Evolutionary conservation across 768 basidiomycete genomes (phyloP), one percentile per base, ranked within the genome.

Genomic region (Pleurotus salmoneostramineus): DNA sequence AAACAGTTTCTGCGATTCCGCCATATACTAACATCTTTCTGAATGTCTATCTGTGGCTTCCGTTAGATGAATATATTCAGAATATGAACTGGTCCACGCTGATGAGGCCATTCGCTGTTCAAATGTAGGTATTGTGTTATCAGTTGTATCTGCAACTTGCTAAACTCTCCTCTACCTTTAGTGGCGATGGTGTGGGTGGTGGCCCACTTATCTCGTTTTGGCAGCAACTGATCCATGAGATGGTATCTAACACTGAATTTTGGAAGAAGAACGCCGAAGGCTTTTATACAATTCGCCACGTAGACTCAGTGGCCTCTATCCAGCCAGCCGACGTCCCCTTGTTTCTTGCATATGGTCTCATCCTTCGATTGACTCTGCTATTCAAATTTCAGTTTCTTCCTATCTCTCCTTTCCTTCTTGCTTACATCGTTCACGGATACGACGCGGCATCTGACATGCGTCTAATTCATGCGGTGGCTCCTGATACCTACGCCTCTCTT

Each of bases 121-220:
- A n/a, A n/a, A n/a, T n/a, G n/a, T n/a, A n/a, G n/a, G n/a, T n/a
- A n/a, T n/a, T n/a, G n/a, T n/a, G n/a, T n/a, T n/a, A n/a, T n/a
- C n/a, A n/a, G n/a, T n/a, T n/a, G n/a, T n/a, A n/a, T n/a, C n/a
- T n/a, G n/a, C n/a, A n/a, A n/a, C n/a, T n/a, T 49, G 47, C 32
- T 49, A 32, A n/a, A 21, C 33, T 36, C 12, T 40, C 14, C 36
- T 21, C 37, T 15, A 14, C 12, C 36, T 5, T 54, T 27, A 58
- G 57, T 32, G 49, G 57, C 32, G 17, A 14, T 3, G 57, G 57
- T 31, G 21, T 50, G 8, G 57, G 57, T 21, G 36, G n/a, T 35
- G 56, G 56, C 12, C 56, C 56, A 58, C n/a, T 48, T 14, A 14
- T 6, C 35, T 50, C 57, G 6, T 43, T 50, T 32, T 58, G 49